These are phyloP conservation scores for Pythium sp. DNA, from an alignment of 352 stramenopile genomes.

Conservation along the genomic window DNA sequence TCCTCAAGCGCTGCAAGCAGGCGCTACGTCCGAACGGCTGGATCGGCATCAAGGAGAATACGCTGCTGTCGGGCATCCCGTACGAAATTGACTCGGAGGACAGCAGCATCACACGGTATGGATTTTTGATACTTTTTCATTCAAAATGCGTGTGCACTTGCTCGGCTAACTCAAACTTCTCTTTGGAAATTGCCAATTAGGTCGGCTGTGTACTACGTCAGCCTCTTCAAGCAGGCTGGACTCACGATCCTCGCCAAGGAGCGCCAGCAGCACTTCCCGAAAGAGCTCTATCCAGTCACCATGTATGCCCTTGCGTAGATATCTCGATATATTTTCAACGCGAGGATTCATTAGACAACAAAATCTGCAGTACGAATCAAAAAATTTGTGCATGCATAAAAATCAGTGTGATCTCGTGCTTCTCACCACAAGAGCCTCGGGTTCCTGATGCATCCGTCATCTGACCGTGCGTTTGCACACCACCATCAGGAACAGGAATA, in stretches of 20 bases:
- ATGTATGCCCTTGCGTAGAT: conserved; percentile 88
- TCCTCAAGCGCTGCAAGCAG: conserved; percentile 88
- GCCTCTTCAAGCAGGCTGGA: conserved; percentile 90
- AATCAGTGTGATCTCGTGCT: background rate
- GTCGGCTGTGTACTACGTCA: conserved; percentile 87
- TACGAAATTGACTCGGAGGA: conserved; percentile 94
- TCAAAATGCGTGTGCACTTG: background rate
- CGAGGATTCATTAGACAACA: background rate
- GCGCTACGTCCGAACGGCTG: conserved; percentile 53
- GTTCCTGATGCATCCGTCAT: background rate
- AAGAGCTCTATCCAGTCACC: conserved; percentile 94
- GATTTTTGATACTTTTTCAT: background rate
- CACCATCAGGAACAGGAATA: conserved; percentile 14
- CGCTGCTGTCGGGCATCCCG: conserved; percentile 51
- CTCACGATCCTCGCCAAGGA: conserved; percentile 82
- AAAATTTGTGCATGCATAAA: too few species aligned
- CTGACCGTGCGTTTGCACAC: too few species aligned
- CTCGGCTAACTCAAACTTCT: background rate
- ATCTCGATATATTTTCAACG: background rate
- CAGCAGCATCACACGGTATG: conserved; percentile 90
- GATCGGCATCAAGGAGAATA: conserved; percentile 92
- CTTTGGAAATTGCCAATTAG: conserved; percentile 15
- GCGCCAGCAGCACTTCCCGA: conserved; percentile 91
- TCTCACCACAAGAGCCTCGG: background rate
- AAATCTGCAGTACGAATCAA: background rate